Percentiles rank a stretch among this genome's conserved stretches.
Evolutionary conservation across 768 basidiomycete genomes (phyloP).

Genomic region (Favolaschia claudopus): DNA sequence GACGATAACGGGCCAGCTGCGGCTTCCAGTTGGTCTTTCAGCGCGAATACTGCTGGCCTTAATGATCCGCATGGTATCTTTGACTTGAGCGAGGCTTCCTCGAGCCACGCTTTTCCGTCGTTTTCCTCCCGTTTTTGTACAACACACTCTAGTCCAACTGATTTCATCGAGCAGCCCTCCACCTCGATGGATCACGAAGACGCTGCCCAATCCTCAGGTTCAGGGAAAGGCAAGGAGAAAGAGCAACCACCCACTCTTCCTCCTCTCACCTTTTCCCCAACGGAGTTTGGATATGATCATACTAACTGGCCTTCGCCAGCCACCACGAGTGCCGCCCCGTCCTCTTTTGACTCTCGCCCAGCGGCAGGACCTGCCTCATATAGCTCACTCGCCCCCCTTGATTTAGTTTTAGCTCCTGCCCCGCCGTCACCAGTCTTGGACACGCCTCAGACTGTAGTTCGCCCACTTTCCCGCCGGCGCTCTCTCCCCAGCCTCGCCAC

Average conservation of each 20-base stretch:
- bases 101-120: slow-evolving; percentile 17
- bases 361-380: slow-evolving; percentile 50
- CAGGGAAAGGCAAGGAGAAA: slow-evolving; percentile 67
- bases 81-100: slow-evolving; percentile 11
- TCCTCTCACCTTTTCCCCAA: slow-evolving; percentile 66
- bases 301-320: slow-evolving; percentile 46
- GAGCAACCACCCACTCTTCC: slow-evolving; percentile 66
- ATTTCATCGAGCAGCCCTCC: slow-evolving; percentile 25
- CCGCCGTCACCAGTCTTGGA: slow-evolving; percentile 28
- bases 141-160: slow-evolving; percentile 16
- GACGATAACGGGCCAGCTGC: too few species aligned
- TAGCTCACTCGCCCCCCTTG: slow-evolving; percentile 35
- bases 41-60: too few species aligned
- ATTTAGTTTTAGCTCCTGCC: slow-evolving; percentile 28
- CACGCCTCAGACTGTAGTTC: slow-evolving; percentile 32
- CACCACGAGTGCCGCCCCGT: slow-evolving; percentile 44
- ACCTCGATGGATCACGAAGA: slow-evolving; percentile 18
- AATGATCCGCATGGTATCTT: too few species aligned
- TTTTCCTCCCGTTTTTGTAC: slow-evolving; percentile 26
- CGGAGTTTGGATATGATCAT: slow-evolving; percentile 55
- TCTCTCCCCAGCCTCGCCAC: slow-evolving; percentile 67
- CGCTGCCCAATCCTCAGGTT: slow-evolving; percentile 32
- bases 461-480: slow-evolving; percentile 50
- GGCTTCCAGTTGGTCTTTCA: too few species aligned
- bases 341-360: slow-evolving; percentile 37